Evolutionary conservation across 2,329 filamentous ascomycete species (phyloP).

Genomic region (Byssochlamys sp.): DNA sequence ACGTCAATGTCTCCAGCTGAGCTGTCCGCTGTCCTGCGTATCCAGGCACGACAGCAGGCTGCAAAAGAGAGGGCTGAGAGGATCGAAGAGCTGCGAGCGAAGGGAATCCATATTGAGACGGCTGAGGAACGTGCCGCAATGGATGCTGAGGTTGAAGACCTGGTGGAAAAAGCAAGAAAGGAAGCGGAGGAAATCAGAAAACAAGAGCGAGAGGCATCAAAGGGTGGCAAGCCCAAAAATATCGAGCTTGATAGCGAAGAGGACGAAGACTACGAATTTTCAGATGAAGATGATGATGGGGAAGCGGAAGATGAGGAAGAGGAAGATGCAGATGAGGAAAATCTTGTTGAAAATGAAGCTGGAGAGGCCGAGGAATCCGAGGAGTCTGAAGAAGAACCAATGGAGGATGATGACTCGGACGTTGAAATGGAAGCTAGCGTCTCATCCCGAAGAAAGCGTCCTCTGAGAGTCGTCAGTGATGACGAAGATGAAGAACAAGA

Average conservation of each 20-base stretch:
- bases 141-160: constrained; percentile 73
- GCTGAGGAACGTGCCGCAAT: constrained; percentile 77
- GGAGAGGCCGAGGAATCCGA: constrained; percentile 38
- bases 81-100: constrained; percentile 65
- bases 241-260: constrained; percentile 47
- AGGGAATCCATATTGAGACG: constrained; percentile 72
- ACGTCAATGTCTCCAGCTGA: constrained; percentile 57
- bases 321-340: constrained; percentile 13
- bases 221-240: constrained; percentile 46
- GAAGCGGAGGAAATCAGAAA: constrained; percentile 72
- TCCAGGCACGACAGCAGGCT: constrained; percentile 70
- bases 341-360: constrained; percentile 19
- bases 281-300: constrained; percentile 23
- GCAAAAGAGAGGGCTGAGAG: constrained; percentile 65
- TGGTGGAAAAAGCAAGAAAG: constrained; percentile 71
- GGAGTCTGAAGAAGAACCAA: constrained; percentile 24
- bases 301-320: constrained; percentile 14
- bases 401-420: constrained; percentile 15
- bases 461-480: constrained; percentile 54
- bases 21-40: constrained; percentile 58
- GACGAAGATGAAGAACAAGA: constrained; percentile 51
- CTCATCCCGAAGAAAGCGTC: constrained; percentile 45
- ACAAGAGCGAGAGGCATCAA: constrained; percentile 59
- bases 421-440: constrained; percentile 36
- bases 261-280: constrained; percentile 30